Evolutionary conservation across 139 green algal species (phyloP).

Genomic region (Chlorella ohadii): DNA sequence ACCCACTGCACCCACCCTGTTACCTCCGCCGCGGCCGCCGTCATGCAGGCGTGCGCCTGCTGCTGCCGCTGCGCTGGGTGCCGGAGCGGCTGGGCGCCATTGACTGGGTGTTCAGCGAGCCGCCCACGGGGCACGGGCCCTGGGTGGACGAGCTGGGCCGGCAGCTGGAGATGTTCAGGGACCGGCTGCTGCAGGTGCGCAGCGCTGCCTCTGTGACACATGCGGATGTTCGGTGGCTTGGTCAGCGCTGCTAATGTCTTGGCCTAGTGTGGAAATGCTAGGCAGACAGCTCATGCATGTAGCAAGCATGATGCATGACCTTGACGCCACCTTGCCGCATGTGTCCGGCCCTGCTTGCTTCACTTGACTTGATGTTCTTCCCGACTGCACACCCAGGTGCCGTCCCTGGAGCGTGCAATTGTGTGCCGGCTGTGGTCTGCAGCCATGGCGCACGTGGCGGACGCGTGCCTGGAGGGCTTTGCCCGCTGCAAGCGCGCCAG

Average conservation of each 20-base stretch:
- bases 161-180: conserved; percentile 43
- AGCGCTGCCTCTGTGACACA: no score
- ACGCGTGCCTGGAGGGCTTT: conserved; percentile 67
- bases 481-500: conserved; percentile 62
- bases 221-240: no score
- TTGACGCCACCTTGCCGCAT: no score
- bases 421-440: conserved; percentile 61
- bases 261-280: no score
- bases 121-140: conserved; percentile 23
- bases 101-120: conserved; percentile 40
- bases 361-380: background rate
- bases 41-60: conserved; percentile 16
- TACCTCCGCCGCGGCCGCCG: no score
- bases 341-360: no score
- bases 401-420: background rate
- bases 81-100: conserved; percentile 34
- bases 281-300: no score
- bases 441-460: conserved; percentile 51
- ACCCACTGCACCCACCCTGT: no score
- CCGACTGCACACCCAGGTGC: background rate
- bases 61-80: conserved; percentile 43
- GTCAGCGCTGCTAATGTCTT: no score
- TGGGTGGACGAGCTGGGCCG: conserved; percentile 54
- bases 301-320: no score
- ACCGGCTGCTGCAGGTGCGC: conserved; percentile 39